Evolutionary conservation across 1,284 basidiomycete species (phyloP).

Genomic region (Ustilago loliicola): DNA sequence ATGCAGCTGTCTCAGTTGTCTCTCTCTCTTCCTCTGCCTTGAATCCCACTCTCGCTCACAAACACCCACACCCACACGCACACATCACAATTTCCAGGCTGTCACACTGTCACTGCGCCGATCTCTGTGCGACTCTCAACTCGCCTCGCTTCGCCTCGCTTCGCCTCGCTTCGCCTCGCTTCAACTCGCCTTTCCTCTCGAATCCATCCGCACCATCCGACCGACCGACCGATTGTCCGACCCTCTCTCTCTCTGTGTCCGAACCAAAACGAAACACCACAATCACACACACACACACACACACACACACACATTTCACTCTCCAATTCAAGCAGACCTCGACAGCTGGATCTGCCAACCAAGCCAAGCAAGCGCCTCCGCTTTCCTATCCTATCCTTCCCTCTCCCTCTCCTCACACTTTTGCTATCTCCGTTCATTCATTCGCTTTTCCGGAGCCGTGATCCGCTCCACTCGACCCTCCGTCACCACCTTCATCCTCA

Average conservation of each 20-base stretch:
- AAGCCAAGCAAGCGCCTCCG: background rate
- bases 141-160: conserved; percentile 1
- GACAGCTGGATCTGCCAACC: background rate
- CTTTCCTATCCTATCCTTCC: background rate
- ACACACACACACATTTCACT: background rate
- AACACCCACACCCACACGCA: conserved; percentile 10
- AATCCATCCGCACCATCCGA: conserved; percentile 9
- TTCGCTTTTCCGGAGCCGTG: background rate
- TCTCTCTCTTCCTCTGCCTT: background rate
- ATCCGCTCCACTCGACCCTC: background rate
- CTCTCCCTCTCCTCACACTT: background rate
- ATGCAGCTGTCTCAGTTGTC: background rate
- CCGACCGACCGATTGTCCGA: background rate
- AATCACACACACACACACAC: background rate
- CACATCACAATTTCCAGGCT: background rate
- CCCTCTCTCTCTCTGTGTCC: background rate
- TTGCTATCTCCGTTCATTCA: conserved; percentile 5
- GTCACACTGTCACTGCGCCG: conserved; percentile 2
- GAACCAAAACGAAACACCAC: background rate
- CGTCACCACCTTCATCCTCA: conserved; percentile 5
- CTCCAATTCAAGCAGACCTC: background rate
- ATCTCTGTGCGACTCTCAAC: background rate
- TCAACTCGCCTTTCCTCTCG: background rate
- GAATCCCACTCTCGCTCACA: conserved; percentile 1
- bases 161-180: conserved; percentile 1